These are phyloP conservation scores for Inga oerstediana DNA, from an alignment of 306 rosid species.

Conservation along the genomic window DNA sequence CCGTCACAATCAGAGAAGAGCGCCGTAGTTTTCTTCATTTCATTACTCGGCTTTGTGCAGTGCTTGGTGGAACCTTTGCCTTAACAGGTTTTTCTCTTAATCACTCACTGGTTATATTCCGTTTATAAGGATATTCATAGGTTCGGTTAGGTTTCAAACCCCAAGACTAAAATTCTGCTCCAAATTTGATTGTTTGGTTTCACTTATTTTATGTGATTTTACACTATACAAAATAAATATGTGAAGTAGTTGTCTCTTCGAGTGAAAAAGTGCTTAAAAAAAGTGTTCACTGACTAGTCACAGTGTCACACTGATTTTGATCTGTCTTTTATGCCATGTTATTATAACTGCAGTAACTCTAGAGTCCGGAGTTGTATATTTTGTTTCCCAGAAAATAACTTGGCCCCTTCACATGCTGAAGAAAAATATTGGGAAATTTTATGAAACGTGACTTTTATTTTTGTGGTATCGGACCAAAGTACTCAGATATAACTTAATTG, in stretches of 20 bases:
- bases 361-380: background rate
- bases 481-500: background rate
- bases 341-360: background rate
- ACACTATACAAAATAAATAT: too few relatives aligned
- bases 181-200: background rate
- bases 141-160: background rate
- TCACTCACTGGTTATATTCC: background rate
- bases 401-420: background rate
- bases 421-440: conserved; percentile 5
- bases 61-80: conserved; percentile 96
- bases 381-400: background rate
- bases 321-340: background rate
- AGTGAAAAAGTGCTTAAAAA: background rate
- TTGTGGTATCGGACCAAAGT: background rate
- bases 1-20: conserved; percentile 96
- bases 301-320: background rate
- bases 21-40: conserved; percentile 97
- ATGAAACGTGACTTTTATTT: background rate
- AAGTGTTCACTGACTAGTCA: background rate
- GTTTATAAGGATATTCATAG: background rate
- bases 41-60: conserved; percentile 95
- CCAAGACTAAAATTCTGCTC: background rate
- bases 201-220: too few relatives aligned
- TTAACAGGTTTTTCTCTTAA: conserved; percentile 67
- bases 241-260: background rate